A percentile compares a stretch with the other conserved stretches of the same genome.
Evolutionary conservation across 441 rosid genomes (phyloP).

Genomic region (Gossypium trilobum): DNA sequence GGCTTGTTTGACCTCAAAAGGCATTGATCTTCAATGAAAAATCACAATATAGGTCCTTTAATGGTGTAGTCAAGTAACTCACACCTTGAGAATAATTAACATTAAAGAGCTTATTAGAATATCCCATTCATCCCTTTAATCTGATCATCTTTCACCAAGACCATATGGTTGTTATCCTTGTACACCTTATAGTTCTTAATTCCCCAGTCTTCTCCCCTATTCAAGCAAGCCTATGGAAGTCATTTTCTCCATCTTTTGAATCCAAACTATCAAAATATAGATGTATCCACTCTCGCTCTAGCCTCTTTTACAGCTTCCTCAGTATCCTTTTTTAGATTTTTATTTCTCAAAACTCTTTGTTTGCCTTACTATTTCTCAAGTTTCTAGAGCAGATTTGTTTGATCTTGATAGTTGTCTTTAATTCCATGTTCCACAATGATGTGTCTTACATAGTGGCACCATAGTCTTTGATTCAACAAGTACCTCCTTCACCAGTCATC

Average conservation of each 20-base stretch:
- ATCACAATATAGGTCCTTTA: neutral
- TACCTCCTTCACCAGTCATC: neutral
- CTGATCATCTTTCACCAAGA: neutral
- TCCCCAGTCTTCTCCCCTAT: neutral
- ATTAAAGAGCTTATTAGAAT: neutral
- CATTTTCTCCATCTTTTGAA: neutral
- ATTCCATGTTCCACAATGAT: neutral
- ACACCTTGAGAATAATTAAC: neutral
- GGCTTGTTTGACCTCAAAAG: neutral
- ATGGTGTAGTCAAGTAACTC: neutral
- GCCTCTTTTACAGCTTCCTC: neutral
- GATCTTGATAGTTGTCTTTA: neutral
- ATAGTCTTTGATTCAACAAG: neutral
- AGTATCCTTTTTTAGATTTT: neutral
- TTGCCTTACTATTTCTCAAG: neutral
- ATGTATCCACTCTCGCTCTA: neutral
- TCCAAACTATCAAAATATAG: neutral
- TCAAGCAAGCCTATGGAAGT: neutral
- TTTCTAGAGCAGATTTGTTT: neutral
- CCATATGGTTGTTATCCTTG: neutral
- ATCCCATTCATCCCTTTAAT: neutral
- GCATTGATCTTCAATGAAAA: neutral
- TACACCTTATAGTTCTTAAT: neutral
- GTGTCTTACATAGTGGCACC: neutral
- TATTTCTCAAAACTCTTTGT: neutral